Evolutionary conservation across 73 alveolate species (phyloP).

Genomic region (Tetrahymena malaccensis): DNA sequence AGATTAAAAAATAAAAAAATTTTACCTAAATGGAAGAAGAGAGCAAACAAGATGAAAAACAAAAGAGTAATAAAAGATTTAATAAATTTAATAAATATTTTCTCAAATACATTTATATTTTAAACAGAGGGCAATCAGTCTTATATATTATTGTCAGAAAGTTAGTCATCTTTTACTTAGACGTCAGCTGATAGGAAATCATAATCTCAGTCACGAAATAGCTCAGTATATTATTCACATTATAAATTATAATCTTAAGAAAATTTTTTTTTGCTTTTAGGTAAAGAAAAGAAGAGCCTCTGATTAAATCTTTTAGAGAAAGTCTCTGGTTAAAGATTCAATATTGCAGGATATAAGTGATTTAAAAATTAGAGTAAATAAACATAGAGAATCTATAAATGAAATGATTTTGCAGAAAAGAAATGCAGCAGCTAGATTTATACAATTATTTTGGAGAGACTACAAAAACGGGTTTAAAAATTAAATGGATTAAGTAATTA

Average conservation of each 20-base stretch:
- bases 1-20: too few species aligned
- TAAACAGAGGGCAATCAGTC: not conserved
- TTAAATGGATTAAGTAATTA: not conserved
- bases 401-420: not conserved
- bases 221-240: not conserved
- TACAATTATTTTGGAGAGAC: not conserved
- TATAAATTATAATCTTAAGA: too few species aligned
- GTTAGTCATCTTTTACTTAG: not conserved
- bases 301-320: not conserved
- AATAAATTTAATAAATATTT: too few species aligned
- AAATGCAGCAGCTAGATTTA: not conserved
- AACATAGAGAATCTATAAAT: not conserved
- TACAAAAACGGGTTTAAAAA: not conserved
- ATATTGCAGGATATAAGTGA: not conserved
- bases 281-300: not conserved
- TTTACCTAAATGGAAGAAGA: not conserved
- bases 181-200: not conserved
- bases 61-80: not conserved
- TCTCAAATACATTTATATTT: too few species aligned
- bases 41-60: not conserved
- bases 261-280: not conserved
- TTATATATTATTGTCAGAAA: not conserved
- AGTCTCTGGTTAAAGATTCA: not conserved
- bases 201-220: not conserved
- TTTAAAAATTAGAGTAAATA: not conserved